A percentile compares a stretch with the other conserved stretches of the same genome.
Conservation (phyloP, 129 eudicot genomes). For the Tagetes erecta region DNA sequence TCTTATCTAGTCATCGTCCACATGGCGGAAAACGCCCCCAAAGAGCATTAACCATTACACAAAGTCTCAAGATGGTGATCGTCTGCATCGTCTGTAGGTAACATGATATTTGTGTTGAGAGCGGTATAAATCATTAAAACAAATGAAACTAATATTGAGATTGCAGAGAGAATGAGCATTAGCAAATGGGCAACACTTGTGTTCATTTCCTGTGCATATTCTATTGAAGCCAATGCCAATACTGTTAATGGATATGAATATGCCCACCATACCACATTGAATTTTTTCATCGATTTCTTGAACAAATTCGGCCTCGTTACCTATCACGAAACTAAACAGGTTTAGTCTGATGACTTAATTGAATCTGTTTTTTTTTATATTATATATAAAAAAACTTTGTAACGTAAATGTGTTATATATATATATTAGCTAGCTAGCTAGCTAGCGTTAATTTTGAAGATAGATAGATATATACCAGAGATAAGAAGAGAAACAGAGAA, state of each 20-base stretch:
- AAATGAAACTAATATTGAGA: slow-evolving; percentile 51
- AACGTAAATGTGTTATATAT: no score
- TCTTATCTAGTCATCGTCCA: no score
- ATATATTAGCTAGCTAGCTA: no score
- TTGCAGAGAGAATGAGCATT: slow-evolving; percentile 40
- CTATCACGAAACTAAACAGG: slow-evolving; percentile 14
- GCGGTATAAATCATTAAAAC: slow-evolving; percentile 46
- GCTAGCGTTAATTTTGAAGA: no score
- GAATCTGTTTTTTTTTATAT: neutral
- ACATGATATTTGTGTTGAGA: slow-evolving; percentile 38
- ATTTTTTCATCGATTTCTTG: slow-evolving; percentile 65
- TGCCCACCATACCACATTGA: slow-evolving; percentile 65
- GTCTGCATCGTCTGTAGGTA: slow-evolving; percentile 24
- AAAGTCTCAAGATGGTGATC: neutral
- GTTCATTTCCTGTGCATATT: slow-evolving; percentile 55
- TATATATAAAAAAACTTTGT: no score
- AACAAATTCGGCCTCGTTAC: slow-evolving; percentile 48
- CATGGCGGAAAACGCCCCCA: no score
- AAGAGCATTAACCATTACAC: no score
- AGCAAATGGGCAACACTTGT: slow-evolving; percentile 42
- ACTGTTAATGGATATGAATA: slow-evolving; percentile 54
- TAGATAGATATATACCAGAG: slow-evolving; percentile 42
- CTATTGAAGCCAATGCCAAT: slow-evolving; percentile 52
- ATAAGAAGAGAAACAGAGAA: slow-evolving; percentile 54
- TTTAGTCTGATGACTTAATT: neutral